These are phyloP conservation scores for Tetracladium marchalianum DNA, from an alignment of 495 filamentous ascomycete species.

Conservation along the genomic window DNA sequence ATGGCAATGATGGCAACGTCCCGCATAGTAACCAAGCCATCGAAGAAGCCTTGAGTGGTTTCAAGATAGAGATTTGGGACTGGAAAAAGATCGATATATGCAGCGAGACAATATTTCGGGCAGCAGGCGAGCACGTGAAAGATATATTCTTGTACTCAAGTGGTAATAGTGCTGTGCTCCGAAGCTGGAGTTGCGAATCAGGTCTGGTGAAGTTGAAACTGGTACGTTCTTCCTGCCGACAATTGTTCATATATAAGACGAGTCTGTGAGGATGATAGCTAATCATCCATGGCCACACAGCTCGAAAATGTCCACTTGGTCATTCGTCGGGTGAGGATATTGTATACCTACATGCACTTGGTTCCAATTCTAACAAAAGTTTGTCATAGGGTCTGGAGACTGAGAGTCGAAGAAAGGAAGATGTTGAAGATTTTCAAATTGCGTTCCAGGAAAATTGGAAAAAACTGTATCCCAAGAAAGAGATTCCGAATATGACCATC, in stretches of 20 bases:
- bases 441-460: too few relatives aligned
- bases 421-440: conserved; percentile 16
- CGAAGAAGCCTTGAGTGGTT: conserved; percentile 19
- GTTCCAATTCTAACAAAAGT: neutral
- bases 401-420: conserved; percentile 10
- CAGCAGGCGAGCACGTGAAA: conserved; percentile 17
- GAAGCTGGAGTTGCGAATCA: conserved; percentile 14
- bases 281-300: neutral
- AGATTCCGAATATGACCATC: too few relatives aligned
- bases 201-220: conserved; percentile 14
- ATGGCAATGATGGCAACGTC: conserved; percentile 1
- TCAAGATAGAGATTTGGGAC: conserved; percentile 27
- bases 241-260: neutral
- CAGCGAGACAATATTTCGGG: conserved; percentile 22
- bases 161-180: conserved; percentile 24
- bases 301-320: too few relatives aligned
- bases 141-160: conserved; percentile 25
- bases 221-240: conserved; percentile 15
- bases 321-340: too few relatives aligned
- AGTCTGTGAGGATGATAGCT: conserved; percentile 1
- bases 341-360: too few relatives aligned
- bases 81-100: conserved; percentile 30
- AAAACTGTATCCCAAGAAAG: too few relatives aligned
- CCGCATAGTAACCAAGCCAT: conserved; percentile 29
- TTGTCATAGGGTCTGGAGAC: conserved; percentile 15